Conservation (phyloP, 345 rosid genomes). For the Euphorbia lathyris region DNA sequence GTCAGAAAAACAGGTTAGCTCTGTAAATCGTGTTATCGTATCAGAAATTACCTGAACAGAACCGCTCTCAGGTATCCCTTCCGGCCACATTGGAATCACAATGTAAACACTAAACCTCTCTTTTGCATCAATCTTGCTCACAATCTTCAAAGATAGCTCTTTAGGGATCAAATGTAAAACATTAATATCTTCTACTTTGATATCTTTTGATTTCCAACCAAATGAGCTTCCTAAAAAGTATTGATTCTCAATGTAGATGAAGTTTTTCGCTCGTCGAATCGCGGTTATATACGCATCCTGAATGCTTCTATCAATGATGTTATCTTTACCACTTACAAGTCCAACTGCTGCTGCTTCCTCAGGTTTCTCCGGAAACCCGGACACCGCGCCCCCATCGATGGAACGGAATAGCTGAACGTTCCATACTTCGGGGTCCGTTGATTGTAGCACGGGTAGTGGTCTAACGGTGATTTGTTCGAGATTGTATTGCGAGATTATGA, state of each 20-base stretch:
- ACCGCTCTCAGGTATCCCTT: slow-evolving; percentile 63
- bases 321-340: slow-evolving; percentile 52
- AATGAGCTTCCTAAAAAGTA: slow-evolving; percentile 82
- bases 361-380: slow-evolving; percentile 38
- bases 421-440: slow-evolving; percentile 43
- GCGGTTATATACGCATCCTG: slow-evolving; percentile 82
- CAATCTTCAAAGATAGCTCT: slow-evolving; percentile 71
- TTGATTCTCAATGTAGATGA: slow-evolving; percentile 83
- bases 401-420: slow-evolving; percentile 70
- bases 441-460: slow-evolving; percentile 23
- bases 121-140: slow-evolving; percentile 69
- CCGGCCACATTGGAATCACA: slow-evolving; percentile 93
- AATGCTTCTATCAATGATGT: slow-evolving; percentile 63
- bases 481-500: slow-evolving; percentile 30
- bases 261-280: slow-evolving; percentile 71
- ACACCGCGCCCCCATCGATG: slow-evolving; percentile 51
- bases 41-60: slow-evolving; percentile 32
- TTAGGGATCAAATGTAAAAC: slow-evolving; percentile 76
- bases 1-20: too few species aligned
- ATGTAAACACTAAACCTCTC: slow-evolving; percentile 67
- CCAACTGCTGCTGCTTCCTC: slow-evolving; percentile 41
- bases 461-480: slow-evolving; percentile 26
- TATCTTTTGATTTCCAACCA: slow-evolving; percentile 53
- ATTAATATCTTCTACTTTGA: slow-evolving; percentile 43
- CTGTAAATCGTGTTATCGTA: too few species aligned